These are phyloP conservation scores for Pseudocercospora crystallina DNA, from an alignment of 2,329 filamentous ascomycete species.

Conservation along the genomic window DNA sequence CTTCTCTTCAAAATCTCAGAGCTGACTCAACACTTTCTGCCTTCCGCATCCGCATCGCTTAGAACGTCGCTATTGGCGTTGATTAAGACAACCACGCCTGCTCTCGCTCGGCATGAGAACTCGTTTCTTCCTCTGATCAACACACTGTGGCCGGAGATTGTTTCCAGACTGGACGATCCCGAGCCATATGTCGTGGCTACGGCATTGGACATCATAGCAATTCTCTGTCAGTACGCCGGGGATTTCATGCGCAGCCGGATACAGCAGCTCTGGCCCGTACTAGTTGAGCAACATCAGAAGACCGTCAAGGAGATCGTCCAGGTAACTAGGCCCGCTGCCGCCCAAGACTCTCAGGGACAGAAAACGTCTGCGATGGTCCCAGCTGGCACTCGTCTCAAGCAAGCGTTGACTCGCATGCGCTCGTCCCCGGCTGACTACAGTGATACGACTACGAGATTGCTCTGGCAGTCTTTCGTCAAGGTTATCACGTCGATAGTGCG, in stretches of 20 bases:
- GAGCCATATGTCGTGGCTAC: conserved; percentile 69
- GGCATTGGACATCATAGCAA: conserved; percentile 66
- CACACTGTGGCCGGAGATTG: conserved; percentile 81
- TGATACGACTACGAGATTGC: conserved; percentile 56
- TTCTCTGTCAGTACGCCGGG: conserved; percentile 70
- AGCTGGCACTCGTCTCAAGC: conserved; percentile 5
- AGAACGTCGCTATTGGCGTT: conserved; percentile 76
- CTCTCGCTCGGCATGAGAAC: conserved; percentile 74
- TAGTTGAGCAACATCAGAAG: conserved; percentile 27
- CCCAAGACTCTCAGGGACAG: not conserved
- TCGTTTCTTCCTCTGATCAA: conserved; percentile 87
- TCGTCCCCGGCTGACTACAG: conserved; percentile 44
- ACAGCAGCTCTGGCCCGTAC: conserved; percentile 65
- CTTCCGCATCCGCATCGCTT: conserved; percentile 76
- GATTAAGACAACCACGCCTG: conserved; percentile 68
- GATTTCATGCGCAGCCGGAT: conserved; percentile 79
- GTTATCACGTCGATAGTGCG: conserved; percentile 62
- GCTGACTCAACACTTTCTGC: conserved; percentile 86
- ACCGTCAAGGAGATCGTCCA: conserved; percentile 14
- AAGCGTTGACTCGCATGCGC: conserved; percentile 23
- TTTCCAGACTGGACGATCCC: conserved; percentile 64
- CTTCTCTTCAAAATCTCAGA: conserved; percentile 78
- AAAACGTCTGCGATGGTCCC: not conserved
- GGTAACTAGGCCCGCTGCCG: not conserved
- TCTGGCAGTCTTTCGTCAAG: conserved; percentile 63